phyloP scores from a whole-genome alignment of 768 basidiomycete genomes.

The Cystobasidium tubakii region DNA sequence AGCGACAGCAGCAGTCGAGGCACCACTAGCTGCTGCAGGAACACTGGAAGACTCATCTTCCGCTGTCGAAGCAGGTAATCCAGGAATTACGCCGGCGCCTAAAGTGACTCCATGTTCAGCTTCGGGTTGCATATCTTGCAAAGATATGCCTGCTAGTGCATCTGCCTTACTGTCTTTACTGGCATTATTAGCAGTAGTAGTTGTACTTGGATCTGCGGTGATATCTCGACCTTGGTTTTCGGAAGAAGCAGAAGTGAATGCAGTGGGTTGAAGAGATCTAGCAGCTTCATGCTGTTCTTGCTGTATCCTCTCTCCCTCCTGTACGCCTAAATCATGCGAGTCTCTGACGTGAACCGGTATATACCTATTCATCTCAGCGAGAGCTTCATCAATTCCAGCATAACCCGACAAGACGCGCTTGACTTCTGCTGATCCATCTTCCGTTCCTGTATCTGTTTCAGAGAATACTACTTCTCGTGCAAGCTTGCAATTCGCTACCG shows the following conservation, averaged over 20 bases:
- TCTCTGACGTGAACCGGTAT: background rate
- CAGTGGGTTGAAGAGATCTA: background rate
- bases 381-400: constrained; percentile 1
- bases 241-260: background rate
- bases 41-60: background rate
- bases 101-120: background rate
- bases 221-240: background rate
- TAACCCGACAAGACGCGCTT: background rate
- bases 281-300: background rate
- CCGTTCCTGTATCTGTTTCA: constrained; percentile 1
- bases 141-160: background rate
- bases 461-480: constrained; percentile 13
- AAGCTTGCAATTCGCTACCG: constrained; percentile 14
- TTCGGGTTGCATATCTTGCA: background rate
- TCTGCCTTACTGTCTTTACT: background rate
- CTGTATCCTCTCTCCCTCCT: background rate
- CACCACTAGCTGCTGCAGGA: too few relatives aligned
- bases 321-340: background rate
- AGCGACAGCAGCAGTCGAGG: too few relatives aligned
- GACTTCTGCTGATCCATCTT: background rate
- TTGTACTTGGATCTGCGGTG: background rate
- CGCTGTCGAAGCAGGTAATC: background rate
- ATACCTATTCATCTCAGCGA: constrained; percentile 10
- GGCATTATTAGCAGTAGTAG: background rate
- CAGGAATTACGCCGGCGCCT: background rate